phyloP scores from a whole-genome alignment of 129 eudicot species.

The Flaveria trinervia region DNA sequence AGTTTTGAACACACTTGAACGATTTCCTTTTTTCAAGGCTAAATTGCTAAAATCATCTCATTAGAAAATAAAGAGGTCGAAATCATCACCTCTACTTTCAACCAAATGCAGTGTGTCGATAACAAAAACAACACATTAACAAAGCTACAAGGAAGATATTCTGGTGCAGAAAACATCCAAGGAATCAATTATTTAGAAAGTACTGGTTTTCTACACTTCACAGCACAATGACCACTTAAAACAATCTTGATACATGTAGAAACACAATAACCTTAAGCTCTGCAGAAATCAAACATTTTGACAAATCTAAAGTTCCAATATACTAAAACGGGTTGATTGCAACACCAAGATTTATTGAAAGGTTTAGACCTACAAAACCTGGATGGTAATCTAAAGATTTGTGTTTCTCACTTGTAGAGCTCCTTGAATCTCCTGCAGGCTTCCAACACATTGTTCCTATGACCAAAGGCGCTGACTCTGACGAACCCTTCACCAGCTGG shows the following conservation, averaged over 20 bases:
- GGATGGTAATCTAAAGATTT: neutral
- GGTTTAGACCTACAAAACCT: conserved; percentile 29
- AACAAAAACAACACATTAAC: conserved; percentile 2
- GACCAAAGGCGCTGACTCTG: conserved; percentile 93
- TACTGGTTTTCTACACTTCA: neutral
- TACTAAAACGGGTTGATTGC: neutral
- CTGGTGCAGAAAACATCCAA: conserved; percentile 5
- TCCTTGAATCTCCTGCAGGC: conserved; percentile 95
- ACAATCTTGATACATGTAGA: conserved; percentile 5
- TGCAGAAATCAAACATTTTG: conserved; percentile 19
- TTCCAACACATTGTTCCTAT: conserved; percentile 78
- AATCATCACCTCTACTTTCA: neutral
- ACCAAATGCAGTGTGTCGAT: neutral
- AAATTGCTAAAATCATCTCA: too few relatives aligned
- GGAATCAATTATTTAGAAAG: neutral
- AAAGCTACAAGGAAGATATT: conserved; percentile 4
- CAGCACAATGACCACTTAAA: neutral
- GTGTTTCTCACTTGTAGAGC: conserved; percentile 64
- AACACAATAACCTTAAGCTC: conserved; percentile 15
- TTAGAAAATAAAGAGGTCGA: neutral
- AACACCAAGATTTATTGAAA: conserved; percentile 14
- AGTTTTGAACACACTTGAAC: neutral
- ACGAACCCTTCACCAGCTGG: conserved; percentile 98
- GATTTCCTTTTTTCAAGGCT: neutral
- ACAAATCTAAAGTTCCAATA: conserved; percentile 15